Evolutionary conservation across 1,139 yeast genomes (phyloP), one percentile per base, ranked within the genome.

Genomic region (Hyphopichia buzzinii): DNA sequence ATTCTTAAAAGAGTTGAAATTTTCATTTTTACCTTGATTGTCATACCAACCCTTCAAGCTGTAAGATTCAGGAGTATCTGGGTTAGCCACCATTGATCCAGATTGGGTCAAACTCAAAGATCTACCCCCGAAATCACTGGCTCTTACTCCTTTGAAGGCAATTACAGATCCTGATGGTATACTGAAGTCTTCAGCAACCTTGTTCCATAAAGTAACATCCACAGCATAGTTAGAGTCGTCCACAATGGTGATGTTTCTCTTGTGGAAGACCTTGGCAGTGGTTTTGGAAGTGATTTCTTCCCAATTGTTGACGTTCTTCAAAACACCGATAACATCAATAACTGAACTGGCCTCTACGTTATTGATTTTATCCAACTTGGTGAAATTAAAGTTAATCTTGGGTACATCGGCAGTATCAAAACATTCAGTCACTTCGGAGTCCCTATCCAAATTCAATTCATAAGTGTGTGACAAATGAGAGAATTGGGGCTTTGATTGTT

Each of bases 41-140:
- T 88, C 96, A 54, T 81, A 94, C 99, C 99, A 94, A 4, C 98
- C 97, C 59, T 88, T 87, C 48, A 94, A 74, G 37, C 78, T 74
- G 57, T 80, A 88, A 5, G 97, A 92, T 58, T 89, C 96, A 13
- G 87, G 83, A 15, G 86, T 77, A 54, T 90, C 97, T 1, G 98
- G 98, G 48, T 87, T 86, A 11, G 85, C 73, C 31, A 80, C 59
- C 47, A 92, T 64, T 3, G 87, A 74, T 22, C 96, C 90, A 10
- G 88, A 74, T 44, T 83, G 88, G 15, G 92, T 79, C 59, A 89
- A 75, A 2, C 96, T 84, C 47, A 94, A 71, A 13, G 88, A 77
- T 54, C 92, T 81, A 26, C 97, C 97, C 40, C 84, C 83, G 59
- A 87, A 94, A 55, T 92, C 97, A 39, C 84, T 81, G 29, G 92